Conservation (phyloP, 192 early-diverging fungal species). For the Dimargaris verticillata region DNA sequence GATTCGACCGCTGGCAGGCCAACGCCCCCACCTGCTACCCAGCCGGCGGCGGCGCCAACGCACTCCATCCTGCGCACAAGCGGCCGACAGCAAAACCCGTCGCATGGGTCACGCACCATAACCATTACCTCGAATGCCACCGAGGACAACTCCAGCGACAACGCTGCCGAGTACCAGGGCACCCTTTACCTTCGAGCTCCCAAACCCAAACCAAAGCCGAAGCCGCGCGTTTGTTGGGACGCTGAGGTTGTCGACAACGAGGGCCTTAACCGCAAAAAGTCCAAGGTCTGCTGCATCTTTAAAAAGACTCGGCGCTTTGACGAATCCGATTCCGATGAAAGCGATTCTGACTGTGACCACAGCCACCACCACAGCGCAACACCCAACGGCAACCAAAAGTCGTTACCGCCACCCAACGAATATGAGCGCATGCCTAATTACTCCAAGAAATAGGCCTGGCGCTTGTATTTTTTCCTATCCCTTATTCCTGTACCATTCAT, state of each 20-base stretch:
- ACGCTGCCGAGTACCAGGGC: not conserved
- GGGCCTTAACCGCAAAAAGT: slow-evolving; percentile 23
- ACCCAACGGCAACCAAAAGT: not conserved
- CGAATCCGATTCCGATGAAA: slow-evolving; percentile 30
- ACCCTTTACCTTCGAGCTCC: not conserved
- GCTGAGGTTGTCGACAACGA: slow-evolving; percentile 31
- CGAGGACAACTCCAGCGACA: not conserved
- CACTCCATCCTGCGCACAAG: too few species aligned
- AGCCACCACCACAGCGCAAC: slow-evolving; percentile 11
- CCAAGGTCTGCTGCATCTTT: slow-evolving; percentile 34
- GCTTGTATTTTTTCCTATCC: not conserved
- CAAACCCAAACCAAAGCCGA: not conserved
- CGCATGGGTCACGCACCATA: slow-evolving; percentile 10
- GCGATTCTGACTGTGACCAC: slow-evolving; percentile 13
- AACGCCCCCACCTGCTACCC: too few species aligned
- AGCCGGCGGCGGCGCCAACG: too few species aligned
- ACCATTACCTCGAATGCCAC: not conserved
- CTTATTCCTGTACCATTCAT: not conserved
- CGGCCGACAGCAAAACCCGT: too few species aligned
- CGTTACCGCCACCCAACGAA: slow-evolving; percentile 20
- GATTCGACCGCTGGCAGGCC: too few species aligned
- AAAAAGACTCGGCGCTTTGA: slow-evolving; percentile 22
- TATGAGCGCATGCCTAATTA: slow-evolving; percentile 26
- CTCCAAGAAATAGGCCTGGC: not conserved
- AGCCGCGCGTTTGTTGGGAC: slow-evolving; percentile 24